Conservation (phyloP, 2,329 filamentous ascomycete species). For the Aspergillus novofumigatus region DNA sequence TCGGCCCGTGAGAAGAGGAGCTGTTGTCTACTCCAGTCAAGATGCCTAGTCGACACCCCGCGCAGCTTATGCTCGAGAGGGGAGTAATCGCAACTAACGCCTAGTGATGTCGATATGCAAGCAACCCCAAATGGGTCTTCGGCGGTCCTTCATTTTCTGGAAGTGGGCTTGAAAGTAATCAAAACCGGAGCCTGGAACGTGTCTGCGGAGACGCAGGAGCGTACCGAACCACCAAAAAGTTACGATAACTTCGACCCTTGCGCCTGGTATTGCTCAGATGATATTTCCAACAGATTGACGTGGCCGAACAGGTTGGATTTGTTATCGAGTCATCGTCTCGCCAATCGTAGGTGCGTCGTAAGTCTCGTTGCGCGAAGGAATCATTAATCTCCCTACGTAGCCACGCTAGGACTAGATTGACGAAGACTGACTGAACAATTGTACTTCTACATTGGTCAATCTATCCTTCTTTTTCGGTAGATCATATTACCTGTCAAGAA, state of each 20-base stretch:
- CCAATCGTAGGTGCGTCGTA: not conserved
- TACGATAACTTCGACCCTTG: not conserved
- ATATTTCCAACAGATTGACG: not conserved
- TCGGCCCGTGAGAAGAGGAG: too few relatives aligned
- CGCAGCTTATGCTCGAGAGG: not conserved
- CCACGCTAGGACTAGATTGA: not conserved
- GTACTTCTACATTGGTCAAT: not conserved
- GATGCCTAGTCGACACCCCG: too few relatives aligned
- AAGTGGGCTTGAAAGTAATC: not conserved
- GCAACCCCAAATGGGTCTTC: too few relatives aligned
- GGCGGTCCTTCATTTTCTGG: too few relatives aligned
- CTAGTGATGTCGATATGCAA: too few relatives aligned
- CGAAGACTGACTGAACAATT: not conserved
- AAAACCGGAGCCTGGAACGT: not conserved
- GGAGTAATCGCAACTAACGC: not conserved
- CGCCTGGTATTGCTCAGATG: not conserved
- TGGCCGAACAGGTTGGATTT: not conserved
- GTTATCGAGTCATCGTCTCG: too few relatives aligned
- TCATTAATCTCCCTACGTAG: not conserved
- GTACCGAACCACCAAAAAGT: not conserved
- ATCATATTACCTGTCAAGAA: not conserved
- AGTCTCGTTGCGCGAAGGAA: not conserved
- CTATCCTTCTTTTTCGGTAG: not conserved
- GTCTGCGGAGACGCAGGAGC: not conserved
- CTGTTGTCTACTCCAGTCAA: not conserved